Conservation (phyloP, 2,329 filamentous ascomycete species). For the Aspergillus pseudotamarii region DNA sequence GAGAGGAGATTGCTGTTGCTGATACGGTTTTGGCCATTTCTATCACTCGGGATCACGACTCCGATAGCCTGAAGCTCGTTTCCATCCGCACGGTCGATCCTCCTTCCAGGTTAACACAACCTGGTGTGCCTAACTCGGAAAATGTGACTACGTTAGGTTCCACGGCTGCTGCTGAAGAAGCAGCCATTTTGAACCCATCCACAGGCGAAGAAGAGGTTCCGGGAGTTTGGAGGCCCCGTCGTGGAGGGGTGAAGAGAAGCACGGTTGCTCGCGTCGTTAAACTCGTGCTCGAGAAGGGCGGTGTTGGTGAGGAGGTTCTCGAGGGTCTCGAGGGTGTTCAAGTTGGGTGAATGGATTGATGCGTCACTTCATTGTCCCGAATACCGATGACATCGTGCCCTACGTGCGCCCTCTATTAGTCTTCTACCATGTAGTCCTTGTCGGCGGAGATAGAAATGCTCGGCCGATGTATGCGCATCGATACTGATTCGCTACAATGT, state of each 20-base stretch:
- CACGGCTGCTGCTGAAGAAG: constrained; percentile 44
- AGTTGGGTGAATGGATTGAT: constrained; percentile 50
- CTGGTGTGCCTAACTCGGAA: constrained; percentile 66
- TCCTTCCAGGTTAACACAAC: constrained; percentile 71
- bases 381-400: background rate
- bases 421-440: background rate
- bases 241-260: constrained; percentile 78
- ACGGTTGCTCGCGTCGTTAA: constrained; percentile 75
- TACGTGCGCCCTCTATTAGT: background rate
- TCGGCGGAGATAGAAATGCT: background rate
- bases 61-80: constrained; percentile 60
- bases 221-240: constrained; percentile 82
- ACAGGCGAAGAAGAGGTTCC: constrained; percentile 61
- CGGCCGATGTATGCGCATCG: background rate
- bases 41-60: constrained; percentile 52
- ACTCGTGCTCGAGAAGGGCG: constrained; percentile 73
- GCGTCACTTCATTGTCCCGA: constrained; percentile 2
- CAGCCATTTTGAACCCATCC: constrained; percentile 46
- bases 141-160: constrained; percentile 57
- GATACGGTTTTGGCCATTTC: constrained; percentile 87
- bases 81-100: constrained; percentile 75
- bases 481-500: background rate
- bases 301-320: constrained; percentile 84
- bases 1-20: constrained; percentile 90
- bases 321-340: constrained; percentile 73